These are phyloP conservation scores for Hypoxylon trugodes DNA, from an alignment of 495 filamentous ascomycete genomes.

Conservation along the genomic window DNA sequence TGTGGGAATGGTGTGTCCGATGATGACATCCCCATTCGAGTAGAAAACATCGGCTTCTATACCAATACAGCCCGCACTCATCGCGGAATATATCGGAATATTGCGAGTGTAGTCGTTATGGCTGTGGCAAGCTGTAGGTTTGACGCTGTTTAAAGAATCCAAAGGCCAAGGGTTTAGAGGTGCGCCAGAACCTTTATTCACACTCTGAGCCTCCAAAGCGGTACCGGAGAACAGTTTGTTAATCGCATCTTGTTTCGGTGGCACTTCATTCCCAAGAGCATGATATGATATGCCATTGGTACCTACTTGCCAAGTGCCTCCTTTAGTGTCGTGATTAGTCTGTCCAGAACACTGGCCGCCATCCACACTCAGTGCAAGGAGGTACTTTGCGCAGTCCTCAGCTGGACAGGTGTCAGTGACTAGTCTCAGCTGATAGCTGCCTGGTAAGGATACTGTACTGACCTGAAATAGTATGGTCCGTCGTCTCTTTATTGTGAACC, in stretches of 20 bases:
- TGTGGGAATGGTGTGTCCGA: slow-evolving; percentile 42
- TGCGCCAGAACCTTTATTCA: slow-evolving; percentile 37
- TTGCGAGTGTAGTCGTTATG: slow-evolving; percentile 46
- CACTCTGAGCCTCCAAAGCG: slow-evolving; percentile 33
- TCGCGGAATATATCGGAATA: slow-evolving; percentile 40
- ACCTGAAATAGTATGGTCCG: slow-evolving; percentile 41
- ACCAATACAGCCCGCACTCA: slow-evolving; percentile 44
- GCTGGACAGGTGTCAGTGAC: slow-evolving; percentile 30
- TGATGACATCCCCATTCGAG: slow-evolving; percentile 33
- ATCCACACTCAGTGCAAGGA: slow-evolving; percentile 31
- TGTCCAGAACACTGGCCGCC: slow-evolving; percentile 40
- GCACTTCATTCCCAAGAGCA: slow-evolving; percentile 38
- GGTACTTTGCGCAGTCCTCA: slow-evolving; percentile 37
- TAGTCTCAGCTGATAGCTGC: not conserved
- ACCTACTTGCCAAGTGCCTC: slow-evolving; percentile 45
- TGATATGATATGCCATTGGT: slow-evolving; percentile 42
- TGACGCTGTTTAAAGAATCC: slow-evolving; percentile 42
- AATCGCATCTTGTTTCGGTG: slow-evolving; percentile 41
- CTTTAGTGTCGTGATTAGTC: slow-evolving; percentile 43
- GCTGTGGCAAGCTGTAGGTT: slow-evolving; percentile 41
- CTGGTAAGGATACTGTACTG: slow-evolving; percentile 6
- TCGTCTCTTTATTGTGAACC: slow-evolving; percentile 43
- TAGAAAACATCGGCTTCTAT: slow-evolving; percentile 50
- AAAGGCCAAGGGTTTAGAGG: slow-evolving; percentile 45
- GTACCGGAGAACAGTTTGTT: slow-evolving; percentile 40